These are phyloP conservation scores for Helotiales sp. DNA, from an alignment of 2,329 filamentous ascomycete species.

Conservation along the genomic window DNA sequence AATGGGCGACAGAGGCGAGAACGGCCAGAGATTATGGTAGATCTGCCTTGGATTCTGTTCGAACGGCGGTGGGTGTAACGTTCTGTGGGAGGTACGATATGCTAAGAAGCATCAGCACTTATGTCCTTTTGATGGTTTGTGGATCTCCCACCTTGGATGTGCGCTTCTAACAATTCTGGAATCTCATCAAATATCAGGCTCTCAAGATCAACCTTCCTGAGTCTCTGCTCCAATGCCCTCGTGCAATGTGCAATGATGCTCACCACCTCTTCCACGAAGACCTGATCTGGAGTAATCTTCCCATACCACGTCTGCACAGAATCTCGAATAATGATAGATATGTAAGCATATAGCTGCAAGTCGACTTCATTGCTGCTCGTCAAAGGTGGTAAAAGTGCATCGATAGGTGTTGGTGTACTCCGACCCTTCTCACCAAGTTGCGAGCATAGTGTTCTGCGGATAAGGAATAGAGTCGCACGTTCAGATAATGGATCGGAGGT, in stretches of 20 bases:
- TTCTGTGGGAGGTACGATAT: constrained; percentile 67
- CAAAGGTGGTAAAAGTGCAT: constrained; percentile 83
- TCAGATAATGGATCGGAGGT: constrained; percentile 64
- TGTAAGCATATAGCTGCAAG: constrained; percentile 86
- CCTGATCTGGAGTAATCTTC: constrained; percentile 87
- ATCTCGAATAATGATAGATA: constrained; percentile 86
- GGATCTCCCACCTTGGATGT: constrained; percentile 68
- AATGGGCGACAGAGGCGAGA: constrained; percentile 78
- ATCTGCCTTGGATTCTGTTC: constrained; percentile 63
- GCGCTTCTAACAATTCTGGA: constrained; percentile 75
- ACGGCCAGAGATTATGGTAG: constrained; percentile 82
- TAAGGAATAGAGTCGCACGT: constrained; percentile 75
- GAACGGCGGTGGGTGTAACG: constrained; percentile 58
- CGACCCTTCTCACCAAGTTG: constrained; percentile 61
- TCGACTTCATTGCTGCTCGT: constrained; percentile 95
- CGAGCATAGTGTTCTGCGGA: constrained; percentile 82
- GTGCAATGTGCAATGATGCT: constrained; percentile 93
- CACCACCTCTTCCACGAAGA: constrained; percentile 83
- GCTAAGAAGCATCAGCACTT: constrained; percentile 47
- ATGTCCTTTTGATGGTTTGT: background rate
- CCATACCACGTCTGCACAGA: constrained; percentile 93
- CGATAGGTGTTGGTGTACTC: constrained; percentile 58
- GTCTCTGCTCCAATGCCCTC: constrained; percentile 78
- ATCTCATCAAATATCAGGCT: constrained; percentile 84
- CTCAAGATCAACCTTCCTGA: constrained; percentile 81